Base-by-base conservation (phyloP, 352 stramenopile species). In the Phytophthora pistaciae region DNA sequence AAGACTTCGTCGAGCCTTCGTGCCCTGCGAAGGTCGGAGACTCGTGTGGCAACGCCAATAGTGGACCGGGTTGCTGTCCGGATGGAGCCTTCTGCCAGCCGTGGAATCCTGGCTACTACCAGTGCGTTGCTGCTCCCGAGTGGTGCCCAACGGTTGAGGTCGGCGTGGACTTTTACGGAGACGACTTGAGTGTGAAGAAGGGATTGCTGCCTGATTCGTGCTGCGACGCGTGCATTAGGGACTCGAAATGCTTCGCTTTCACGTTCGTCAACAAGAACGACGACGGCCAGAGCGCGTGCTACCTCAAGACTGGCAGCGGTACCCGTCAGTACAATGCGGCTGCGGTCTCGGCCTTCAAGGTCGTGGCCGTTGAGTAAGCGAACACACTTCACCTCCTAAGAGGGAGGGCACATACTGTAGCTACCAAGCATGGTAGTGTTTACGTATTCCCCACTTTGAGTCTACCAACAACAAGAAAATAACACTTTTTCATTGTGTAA, bases 241-340 rank as follows among this genome's bases (percentile, higher is more conserved):
- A 83, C 58, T 44, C 71, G 16, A 64, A 53, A 18, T 92, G 84
- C 66, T 62, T 62, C 38, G 60, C 68, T 11, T 91, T 82, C 77
- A 90, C 82, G 18, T 91, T 88, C 49, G 70, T 89, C 38, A 91
- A 89, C 71, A 78, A 86, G 63, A 85, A 89, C 52, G 27, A 75
- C 16, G 77, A 89, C 44, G 81, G 81, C 20, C 60, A 70, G 25
- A 83, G 68, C 27, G 79, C 81, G n/a, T 91, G 83, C 68, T 91
- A 88, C 74, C 60, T 91, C 21, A 91, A 90, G 66, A 71, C 48
- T 38, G 72, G 76, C 5, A 21, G 60, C 16, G 78, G 77, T 18
- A 74, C 75, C 55, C 66, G 64, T 25, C 72, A 70, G 44, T 42
- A n/a, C 3, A 70, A 82, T 14, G 54, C 72, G 14, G 68, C 64